A percentile compares a stretch with the other conserved stretches of the same genome.
Evolutionary conservation across 2,329 filamentous ascomycete species (phyloP).

Genomic region (Mycosphaerella sp.): DNA sequence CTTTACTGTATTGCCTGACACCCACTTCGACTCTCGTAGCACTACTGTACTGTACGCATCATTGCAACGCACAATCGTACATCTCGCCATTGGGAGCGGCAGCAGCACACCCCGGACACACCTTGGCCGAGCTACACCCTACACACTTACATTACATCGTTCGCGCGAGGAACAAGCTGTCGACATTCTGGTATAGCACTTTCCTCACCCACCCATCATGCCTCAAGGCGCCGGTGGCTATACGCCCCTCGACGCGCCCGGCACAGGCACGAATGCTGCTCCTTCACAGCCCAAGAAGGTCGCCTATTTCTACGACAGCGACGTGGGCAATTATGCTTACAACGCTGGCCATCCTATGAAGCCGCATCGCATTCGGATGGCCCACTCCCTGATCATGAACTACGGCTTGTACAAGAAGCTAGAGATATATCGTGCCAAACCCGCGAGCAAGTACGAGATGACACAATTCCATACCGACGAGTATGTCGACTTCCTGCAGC

Average conservation of each 20-base stretch:
- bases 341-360: slow-evolving; percentile 67
- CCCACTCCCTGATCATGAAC: slow-evolving; percentile 61
- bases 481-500: slow-evolving; percentile 67
- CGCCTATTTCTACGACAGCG: slow-evolving; percentile 97
- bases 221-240: slow-evolving; percentile 37
- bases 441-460: slow-evolving; percentile 62
- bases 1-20: too few relatives aligned
- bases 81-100: too few relatives aligned
- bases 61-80: too few relatives aligned
- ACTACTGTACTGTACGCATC: too few relatives aligned
- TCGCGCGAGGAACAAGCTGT: background rate
- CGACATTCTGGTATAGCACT: background rate
- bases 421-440: slow-evolving; percentile 54
- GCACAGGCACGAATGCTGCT: slow-evolving; percentile 44
- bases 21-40: too few relatives aligned
- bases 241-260: slow-evolving; percentile 48
- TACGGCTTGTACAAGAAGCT: slow-evolving; percentile 68
- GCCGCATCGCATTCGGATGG: slow-evolving; percentile 62
- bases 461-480: slow-evolving; percentile 68
- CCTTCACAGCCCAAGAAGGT: slow-evolving; percentile 66
- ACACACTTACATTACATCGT: too few relatives aligned
- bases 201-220: slow-evolving; percentile 35
- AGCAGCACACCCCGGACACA: too few relatives aligned
- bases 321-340: slow-evolving; percentile 97
- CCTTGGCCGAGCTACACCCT: too few relatives aligned